These are phyloP conservation scores for Beauveria asiatica DNA, from an alignment of 2,329 filamentous ascomycete genomes.

Conservation along the genomic window DNA sequence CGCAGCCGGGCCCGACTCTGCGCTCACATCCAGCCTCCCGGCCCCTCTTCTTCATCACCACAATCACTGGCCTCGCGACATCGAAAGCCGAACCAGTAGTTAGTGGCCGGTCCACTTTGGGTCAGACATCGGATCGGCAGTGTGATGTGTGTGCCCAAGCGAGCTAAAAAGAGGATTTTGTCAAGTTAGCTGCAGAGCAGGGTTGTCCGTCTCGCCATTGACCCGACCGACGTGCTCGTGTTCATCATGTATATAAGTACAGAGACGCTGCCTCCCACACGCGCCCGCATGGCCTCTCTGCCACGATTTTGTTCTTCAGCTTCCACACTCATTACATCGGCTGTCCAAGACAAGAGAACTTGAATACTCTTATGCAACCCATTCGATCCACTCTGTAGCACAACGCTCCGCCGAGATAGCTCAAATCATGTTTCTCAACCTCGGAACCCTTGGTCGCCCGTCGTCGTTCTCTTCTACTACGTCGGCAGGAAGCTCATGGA, in stretches of 20 bases:
- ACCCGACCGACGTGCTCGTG: background rate
- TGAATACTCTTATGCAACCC: background rate
- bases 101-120: background rate
- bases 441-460: background rate
- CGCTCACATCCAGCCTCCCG: background rate
- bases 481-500: constrained; percentile 4
- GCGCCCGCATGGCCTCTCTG: background rate
- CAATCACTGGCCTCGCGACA: constrained; percentile 2
- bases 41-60: background rate
- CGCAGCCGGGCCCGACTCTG: constrained; percentile 3
- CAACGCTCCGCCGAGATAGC: no score
- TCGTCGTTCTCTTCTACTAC: background rate
- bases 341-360: background rate
- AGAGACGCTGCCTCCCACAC: background rate
- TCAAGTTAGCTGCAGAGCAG: background rate
- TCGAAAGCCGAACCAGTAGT: background rate
- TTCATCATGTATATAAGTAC: constrained; percentile 6
- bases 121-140: constrained; percentile 11
- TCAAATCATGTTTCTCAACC: background rate
- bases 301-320: background rate
- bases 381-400: background rate
- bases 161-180: background rate
- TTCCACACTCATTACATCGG: background rate
- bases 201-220: background rate
- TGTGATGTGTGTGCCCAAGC: constrained; percentile 1